Evolutionary conservation across 352 stramenopile genomes (phyloP).

Genomic region (Blastocystis hominis): DNA sequence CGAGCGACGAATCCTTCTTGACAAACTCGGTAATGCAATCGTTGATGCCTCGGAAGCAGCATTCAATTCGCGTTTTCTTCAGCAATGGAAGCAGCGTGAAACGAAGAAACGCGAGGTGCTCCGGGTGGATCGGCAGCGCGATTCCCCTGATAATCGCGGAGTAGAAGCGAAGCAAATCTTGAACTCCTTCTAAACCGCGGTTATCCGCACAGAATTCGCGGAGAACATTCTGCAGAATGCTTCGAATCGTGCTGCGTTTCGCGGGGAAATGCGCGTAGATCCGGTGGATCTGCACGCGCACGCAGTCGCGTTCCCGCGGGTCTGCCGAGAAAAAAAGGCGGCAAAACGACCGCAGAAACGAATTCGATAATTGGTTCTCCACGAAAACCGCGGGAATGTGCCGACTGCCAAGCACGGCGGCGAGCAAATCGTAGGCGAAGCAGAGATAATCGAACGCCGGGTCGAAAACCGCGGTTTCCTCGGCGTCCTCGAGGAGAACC

Average conservation of each 20-base stretch:
- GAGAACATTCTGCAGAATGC: not conserved
- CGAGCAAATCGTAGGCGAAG: not conserved
- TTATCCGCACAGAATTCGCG: not conserved
- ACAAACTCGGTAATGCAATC: not conserved
- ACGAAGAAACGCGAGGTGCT: not conserved
- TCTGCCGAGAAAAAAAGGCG: not conserved
- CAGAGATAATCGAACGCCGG: not conserved
- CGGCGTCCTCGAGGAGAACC: not conserved
- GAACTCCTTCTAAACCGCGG: not conserved
- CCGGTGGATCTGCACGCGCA: not conserved
- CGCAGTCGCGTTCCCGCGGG: not conserved
- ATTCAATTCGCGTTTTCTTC: not conserved
- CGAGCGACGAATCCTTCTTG: not conserved
- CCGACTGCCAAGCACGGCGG: not conserved
- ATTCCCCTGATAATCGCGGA: not conserved
- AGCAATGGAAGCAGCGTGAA: not conserved
- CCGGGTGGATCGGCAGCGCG: not conserved
- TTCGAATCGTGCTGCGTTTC: not conserved
- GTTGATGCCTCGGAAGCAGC: not conserved
- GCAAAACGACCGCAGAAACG: not conserved
- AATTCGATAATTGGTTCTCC: not conserved
- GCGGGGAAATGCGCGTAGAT: not conserved
- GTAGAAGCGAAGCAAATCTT: constrained; percentile 15
- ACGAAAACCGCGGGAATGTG: not conserved
- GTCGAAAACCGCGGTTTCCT: not conserved